phyloP scores from a whole-genome alignment of 306 rosid genomes.

The Gynostemma pentaphyllum region DNA sequence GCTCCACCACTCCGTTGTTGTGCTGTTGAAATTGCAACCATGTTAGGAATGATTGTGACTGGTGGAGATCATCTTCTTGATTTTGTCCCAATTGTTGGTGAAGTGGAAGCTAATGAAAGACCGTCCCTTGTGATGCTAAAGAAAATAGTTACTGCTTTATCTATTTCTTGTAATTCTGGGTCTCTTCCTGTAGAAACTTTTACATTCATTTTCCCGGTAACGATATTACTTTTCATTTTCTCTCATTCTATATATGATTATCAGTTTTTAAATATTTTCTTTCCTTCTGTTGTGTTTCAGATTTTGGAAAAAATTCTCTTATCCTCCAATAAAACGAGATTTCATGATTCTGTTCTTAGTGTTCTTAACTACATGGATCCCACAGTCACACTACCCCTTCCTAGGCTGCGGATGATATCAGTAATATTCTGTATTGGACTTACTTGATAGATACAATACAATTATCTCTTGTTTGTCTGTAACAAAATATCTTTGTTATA shows the following conservation, averaged over 20 bases:
- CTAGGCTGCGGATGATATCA: slow-evolving; percentile 74
- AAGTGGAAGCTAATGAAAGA: slow-evolving; percentile 42
- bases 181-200: slow-evolving; percentile 90
- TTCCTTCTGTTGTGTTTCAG: slow-evolving; percentile 22
- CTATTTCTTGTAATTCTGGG: slow-evolving; percentile 72
- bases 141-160: slow-evolving; percentile 57
- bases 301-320: slow-evolving; percentile 75
- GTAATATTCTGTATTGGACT: slow-evolving; percentile 19
- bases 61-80: slow-evolving; percentile 58
- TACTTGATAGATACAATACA: not conserved
- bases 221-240: too few species aligned
- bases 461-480: slow-evolving; percentile 1
- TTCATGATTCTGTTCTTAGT: slow-evolving; percentile 65
- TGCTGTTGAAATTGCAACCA: slow-evolving; percentile 89
- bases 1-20: slow-evolving; percentile 81
- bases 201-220: slow-evolving; percentile 80
- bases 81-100: slow-evolving; percentile 36
- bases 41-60: slow-evolving; percentile 63
- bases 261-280: slow-evolving; percentile 22
- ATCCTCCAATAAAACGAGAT: slow-evolving; percentile 69
- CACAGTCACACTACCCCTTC: slow-evolving; percentile 72
- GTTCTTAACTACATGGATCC: slow-evolving; percentile 75
- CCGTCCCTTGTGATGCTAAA: slow-evolving; percentile 60
- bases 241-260: too few species aligned
- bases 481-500: slow-evolving; percentile 13